phyloP scores from a whole-genome alignment of 441 rosid genomes.

The Eutrema salsugineum region DNA sequence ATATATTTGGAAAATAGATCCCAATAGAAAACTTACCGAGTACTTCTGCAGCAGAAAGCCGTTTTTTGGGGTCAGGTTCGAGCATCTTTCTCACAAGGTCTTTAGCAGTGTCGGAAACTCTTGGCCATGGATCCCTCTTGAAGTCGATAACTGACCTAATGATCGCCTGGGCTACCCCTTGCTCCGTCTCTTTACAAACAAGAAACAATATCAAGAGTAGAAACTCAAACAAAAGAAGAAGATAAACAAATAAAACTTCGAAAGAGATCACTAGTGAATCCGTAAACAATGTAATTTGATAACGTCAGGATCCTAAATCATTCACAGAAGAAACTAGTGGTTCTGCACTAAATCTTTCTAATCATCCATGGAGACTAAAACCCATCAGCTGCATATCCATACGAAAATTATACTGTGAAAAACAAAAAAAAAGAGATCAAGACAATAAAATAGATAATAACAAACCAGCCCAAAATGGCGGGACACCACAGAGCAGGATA shows the following conservation, averaged over 20 bases:
- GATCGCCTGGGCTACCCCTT: conserved; percentile 97
- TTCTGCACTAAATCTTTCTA: neutral
- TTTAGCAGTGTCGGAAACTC: conserved; percentile 91
- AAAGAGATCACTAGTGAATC: neutral
- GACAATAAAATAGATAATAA: conserved; percentile 11
- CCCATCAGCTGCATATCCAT: neutral
- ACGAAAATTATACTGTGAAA: neutral
- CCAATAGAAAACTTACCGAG: conserved; percentile 48
- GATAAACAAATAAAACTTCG: neutral
- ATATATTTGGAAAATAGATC: neutral
- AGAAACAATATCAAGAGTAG: neutral
- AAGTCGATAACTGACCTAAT: conserved; percentile 83
- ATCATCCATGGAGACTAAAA: neutral
- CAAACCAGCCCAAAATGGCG: conserved; percentile 99
- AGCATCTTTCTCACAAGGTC: conserved; percentile 96
- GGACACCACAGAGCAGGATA: conserved; percentile 91
- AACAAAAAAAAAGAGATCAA: neutral
- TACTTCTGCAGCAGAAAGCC: conserved; percentile 90
- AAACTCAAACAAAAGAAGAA: neutral
- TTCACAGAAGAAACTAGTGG: neutral
- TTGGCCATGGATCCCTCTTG: conserved; percentile 98
- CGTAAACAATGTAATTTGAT: neutral
- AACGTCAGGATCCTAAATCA: neutral
- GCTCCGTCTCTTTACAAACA: conserved; percentile 77
- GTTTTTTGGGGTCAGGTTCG: conserved; percentile 71